Evolutionary conservation across 2,329 filamentous ascomycete genomes (phyloP).

Genomic region (Dothistroma pini): DNA sequence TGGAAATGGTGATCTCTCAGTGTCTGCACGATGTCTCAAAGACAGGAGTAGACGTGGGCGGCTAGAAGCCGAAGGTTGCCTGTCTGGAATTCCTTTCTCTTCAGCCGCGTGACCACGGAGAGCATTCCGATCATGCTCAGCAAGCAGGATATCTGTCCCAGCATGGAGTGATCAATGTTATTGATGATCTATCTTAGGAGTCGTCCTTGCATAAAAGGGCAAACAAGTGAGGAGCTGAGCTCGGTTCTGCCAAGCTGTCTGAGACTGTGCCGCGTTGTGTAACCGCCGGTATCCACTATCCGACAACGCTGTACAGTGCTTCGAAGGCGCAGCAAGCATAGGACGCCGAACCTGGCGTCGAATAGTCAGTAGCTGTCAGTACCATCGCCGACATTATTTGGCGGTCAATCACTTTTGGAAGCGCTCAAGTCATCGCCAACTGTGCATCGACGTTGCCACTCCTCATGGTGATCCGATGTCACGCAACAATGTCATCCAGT

Average conservation of each 20-base stretch:
- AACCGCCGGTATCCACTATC: neutral
- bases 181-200: neutral
- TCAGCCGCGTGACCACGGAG: too few species aligned
- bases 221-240: neutral
- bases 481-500: neutral
- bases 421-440: too few species aligned
- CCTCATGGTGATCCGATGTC: neutral
- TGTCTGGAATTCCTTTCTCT: too few species aligned
- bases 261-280: neutral
- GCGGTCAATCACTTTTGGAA: neutral
- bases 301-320: neutral
- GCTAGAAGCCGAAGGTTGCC: too few species aligned
- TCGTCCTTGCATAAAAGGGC: neutral
- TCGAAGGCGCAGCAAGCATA: neutral
- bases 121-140: neutral
- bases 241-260: neutral
- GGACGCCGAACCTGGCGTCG: neutral
- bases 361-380: neutral
- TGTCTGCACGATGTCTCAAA: too few species aligned
- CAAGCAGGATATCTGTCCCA: too few species aligned
- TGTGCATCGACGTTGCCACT: neutral
- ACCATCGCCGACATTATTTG: neutral
- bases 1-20: too few species aligned
- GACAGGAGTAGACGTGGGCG: too few species aligned
- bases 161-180: neutral